Evolutionary conservation across 2,329 filamentous ascomycete species (phyloP).

Genomic region (Gliomastix tumulicola): DNA sequence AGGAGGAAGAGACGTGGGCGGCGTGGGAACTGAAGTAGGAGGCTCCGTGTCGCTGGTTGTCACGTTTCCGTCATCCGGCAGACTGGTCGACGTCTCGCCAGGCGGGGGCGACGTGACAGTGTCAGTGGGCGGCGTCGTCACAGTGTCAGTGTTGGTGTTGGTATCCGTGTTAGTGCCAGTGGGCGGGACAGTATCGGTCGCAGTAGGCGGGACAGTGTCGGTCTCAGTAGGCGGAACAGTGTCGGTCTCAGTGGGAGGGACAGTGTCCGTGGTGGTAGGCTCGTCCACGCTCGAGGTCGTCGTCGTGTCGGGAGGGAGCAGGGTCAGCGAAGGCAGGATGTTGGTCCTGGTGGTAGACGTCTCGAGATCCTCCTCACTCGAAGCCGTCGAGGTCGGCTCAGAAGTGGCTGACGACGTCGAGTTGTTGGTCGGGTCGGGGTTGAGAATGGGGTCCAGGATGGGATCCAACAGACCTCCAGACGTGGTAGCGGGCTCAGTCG

Average conservation of each 20-base stretch:
- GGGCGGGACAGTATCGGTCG: background rate
- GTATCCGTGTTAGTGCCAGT: constrained; percentile 5
- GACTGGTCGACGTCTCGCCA: background rate
- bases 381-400: constrained; percentile 5
- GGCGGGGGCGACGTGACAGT: background rate
- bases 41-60: background rate
- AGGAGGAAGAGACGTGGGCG: too few species aligned
- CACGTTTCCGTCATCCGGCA: background rate
- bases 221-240: background rate
- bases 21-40: background rate
- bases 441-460: constrained; percentile 5
- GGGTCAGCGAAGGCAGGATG: constrained; percentile 1
- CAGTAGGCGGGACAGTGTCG: background rate
- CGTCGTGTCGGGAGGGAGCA: constrained; percentile 4
- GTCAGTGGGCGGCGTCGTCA: background rate
- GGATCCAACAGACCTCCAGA: constrained; percentile 1
- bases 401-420: constrained; percentile 4
- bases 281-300: constrained; percentile 5
- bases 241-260: background rate
- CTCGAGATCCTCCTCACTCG: too few species aligned
- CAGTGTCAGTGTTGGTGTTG: too few species aligned
- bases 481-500: background rate
- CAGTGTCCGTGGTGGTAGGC: constrained; percentile 4
- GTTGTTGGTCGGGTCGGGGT: constrained; percentile 1
- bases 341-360: constrained; percentile 5